Conservation (phyloP, 2,329 filamentous ascomycete genomes). For the Alternaria panax region DNA sequence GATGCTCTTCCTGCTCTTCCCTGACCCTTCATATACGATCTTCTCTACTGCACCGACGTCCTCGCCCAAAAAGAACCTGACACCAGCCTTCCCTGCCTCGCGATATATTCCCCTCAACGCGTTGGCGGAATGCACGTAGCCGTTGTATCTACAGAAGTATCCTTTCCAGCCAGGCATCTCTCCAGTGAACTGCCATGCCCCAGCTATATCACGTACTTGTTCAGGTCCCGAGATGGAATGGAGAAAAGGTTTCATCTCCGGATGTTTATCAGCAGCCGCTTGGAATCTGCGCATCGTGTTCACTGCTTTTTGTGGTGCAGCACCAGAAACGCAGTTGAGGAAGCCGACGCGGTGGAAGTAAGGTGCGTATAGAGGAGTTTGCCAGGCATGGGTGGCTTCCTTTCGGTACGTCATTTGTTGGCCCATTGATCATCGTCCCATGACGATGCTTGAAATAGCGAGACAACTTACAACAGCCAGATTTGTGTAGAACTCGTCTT, state of each 20-base stretch:
- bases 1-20: slow-evolving; percentile 34
- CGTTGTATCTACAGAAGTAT: slow-evolving; percentile 65
- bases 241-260: slow-evolving; percentile 51
- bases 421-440: background rate
- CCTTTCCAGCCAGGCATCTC: slow-evolving; percentile 63
- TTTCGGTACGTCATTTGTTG: slow-evolving; percentile 15
- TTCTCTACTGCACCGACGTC: slow-evolving; percentile 49
- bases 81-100: slow-evolving; percentile 52
- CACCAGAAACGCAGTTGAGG: slow-evolving; percentile 59
- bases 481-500: slow-evolving; percentile 64
- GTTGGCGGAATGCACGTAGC: slow-evolving; percentile 65
- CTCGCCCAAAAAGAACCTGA: slow-evolving; percentile 55
- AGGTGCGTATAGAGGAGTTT: slow-evolving; percentile 61
- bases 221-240: slow-evolving; percentile 28
- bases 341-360: slow-evolving; percentile 62
- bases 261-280: slow-evolving; percentile 52
- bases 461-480: slow-evolving; percentile 57
- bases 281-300: slow-evolving; percentile 56
- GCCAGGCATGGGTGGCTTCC: slow-evolving; percentile 63
- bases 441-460: background rate
- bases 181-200: slow-evolving; percentile 56
- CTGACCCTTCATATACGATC: slow-evolving; percentile 50
- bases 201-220: slow-evolving; percentile 53
- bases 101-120: slow-evolving; percentile 58
- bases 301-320: slow-evolving; percentile 58